These are phyloP conservation scores for Paulownia fortunei DNA, from an alignment of 257 asterid species.

Conservation along the genomic window DNA sequence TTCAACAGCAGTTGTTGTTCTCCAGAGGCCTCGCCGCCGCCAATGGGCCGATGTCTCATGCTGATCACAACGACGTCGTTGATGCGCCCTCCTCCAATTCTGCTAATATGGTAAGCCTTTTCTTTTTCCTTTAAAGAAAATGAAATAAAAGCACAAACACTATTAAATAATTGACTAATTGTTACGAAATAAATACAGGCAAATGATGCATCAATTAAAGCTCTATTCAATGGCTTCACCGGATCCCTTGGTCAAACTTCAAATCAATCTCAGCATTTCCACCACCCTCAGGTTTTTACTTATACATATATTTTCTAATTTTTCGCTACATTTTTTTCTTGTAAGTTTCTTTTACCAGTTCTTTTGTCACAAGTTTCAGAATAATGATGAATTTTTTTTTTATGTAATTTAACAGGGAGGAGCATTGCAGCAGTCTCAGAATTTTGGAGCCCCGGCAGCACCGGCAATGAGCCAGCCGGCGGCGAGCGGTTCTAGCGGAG, in stretches of 20 bases:
- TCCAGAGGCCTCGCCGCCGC: constrained; percentile 55
- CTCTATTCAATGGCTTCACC: constrained; percentile 67
- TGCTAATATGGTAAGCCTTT: constrained; percentile 51
- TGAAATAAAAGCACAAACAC: not conserved
- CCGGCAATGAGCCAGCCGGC: constrained; percentile 52
- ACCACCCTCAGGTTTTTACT: constrained; percentile 58
- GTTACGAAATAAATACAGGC: constrained; percentile 45
- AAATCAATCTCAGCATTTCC: constrained; percentile 62
- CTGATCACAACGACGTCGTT: constrained; percentile 47
- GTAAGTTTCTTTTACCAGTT: not conserved
- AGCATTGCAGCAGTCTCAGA: constrained; percentile 47
- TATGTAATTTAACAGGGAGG: constrained; percentile 15
- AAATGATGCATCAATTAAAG: constrained; percentile 68
- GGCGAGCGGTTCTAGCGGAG: constrained; percentile 64
- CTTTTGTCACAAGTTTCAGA: not conserved
- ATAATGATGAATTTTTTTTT: not conserved
- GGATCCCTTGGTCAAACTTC: constrained; percentile 75
- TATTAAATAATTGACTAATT: constrained; percentile 5
- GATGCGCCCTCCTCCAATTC: constrained; percentile 48
- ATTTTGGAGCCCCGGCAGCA: constrained; percentile 44
- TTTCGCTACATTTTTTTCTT: not conserved
- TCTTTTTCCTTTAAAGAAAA: not conserved
- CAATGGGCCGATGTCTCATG: constrained; percentile 8
- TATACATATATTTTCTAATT: not conserved
- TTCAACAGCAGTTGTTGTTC: constrained; percentile 70